Evolutionary conservation across 352 stramenopile genomes (phyloP).

Genomic region (Pythium aquatile): DNA sequence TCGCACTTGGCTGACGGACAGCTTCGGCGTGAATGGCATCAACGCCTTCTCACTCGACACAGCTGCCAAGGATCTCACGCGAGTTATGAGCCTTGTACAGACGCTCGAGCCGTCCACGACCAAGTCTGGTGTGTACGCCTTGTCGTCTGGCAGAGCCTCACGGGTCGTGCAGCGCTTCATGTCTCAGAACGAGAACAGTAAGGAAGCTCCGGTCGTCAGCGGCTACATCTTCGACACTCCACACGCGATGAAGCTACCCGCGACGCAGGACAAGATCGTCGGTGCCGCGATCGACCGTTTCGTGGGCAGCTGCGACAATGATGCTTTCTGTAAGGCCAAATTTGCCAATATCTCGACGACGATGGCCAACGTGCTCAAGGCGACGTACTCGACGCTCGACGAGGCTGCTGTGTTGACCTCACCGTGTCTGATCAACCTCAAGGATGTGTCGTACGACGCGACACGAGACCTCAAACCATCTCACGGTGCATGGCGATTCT

Average conservation of each 20-base stretch:
- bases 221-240: conserved; percentile 21
- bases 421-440: conserved; percentile 1
- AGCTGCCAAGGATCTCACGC: neutral
- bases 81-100: neutral
- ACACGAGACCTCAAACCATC: conserved; percentile 5
- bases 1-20: neutral
- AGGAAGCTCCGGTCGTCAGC: neutral
- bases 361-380: conserved; percentile 8
- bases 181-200: neutral
- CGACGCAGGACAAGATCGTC: neutral
- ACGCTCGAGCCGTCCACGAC: neutral
- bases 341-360: conserved; percentile 12
- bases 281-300: neutral
- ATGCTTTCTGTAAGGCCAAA: conserved; percentile 6
- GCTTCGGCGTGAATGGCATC: neutral
- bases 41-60: conserved; percentile 2
- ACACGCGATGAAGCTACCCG: conserved; percentile 11
- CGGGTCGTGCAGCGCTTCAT: conserved; percentile 9
- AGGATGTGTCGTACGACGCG: conserved; percentile 3
- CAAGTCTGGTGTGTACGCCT: conserved; percentile 1
- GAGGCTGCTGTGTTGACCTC: neutral
- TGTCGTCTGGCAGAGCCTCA: conserved; percentile 3
- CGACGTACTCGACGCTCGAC: neutral
- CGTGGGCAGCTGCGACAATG: conserved; percentile 3
- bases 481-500: conserved; percentile 10